Percentiles rank a stretch among this genome's conserved stretches.
Evolutionary conservation across 306 rosid species (phyloP).

Genomic region (Lathyrus aphaca): DNA sequence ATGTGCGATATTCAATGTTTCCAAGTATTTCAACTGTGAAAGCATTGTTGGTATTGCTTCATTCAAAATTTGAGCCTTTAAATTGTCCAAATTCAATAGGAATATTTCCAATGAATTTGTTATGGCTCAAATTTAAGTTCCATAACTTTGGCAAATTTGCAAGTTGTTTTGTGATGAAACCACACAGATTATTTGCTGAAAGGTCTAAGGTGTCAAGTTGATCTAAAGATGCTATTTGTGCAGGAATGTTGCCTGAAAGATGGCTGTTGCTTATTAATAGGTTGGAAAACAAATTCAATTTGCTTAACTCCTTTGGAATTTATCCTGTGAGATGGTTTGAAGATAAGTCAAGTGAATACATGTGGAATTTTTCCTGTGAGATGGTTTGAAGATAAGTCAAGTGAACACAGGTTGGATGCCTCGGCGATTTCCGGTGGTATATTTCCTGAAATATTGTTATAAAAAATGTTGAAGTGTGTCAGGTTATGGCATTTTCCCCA

Average conservation of each 20-base stretch:
- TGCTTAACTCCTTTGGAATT: constrained; percentile 42
- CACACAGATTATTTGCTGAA: constrained; percentile 23
- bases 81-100: too few species aligned
- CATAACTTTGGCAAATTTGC: constrained; percentile 3
- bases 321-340: too few species aligned
- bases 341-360: constrained; percentile 34
- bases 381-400: too few species aligned
- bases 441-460: constrained; percentile 36
- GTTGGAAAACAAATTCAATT: background rate
- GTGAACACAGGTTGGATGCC: constrained; percentile 33
- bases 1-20: constrained; percentile 47
- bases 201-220: background rate
- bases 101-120: constrained; percentile 15
- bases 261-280: background rate
- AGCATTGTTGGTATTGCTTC: too few species aligned
- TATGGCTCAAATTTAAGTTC: constrained; percentile 22
- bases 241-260: constrained; percentile 16
- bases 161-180: constrained; percentile 22
- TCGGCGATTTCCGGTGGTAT: constrained; percentile 30
- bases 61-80: too few species aligned
- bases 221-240: constrained; percentile 5
- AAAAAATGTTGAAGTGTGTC: too few species aligned
- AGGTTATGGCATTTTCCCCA: too few species aligned
- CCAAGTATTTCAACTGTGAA: constrained; percentile 29
- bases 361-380: too few species aligned